Conservation (phyloP, 2,329 filamentous ascomycete species). For the Colletotrichum abscissum region DNA sequence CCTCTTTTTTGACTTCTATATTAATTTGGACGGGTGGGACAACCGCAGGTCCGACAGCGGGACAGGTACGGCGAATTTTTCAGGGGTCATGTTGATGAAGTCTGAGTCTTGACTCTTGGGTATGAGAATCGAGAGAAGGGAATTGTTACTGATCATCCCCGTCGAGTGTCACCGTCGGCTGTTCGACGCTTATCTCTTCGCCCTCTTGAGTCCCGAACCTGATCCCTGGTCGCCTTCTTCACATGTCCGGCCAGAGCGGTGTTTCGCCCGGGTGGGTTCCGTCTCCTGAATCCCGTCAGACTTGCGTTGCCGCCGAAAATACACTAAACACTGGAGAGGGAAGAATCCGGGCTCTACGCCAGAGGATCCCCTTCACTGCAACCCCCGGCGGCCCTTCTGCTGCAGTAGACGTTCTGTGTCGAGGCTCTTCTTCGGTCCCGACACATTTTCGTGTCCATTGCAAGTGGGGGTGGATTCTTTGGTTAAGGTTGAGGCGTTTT, state of each 20-base stretch:
- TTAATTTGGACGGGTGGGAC: slow-evolving; percentile 26
- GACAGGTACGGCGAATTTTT: neutral
- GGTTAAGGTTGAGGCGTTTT: slow-evolving; percentile 1
- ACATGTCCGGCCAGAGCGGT: slow-evolving; percentile 29
- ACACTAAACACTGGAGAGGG: neutral
- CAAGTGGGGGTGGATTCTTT: neutral
- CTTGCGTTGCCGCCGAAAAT: neutral
- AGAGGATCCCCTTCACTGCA: neutral
- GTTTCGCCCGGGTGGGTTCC: slow-evolving; percentile 29
- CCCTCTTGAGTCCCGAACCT: neutral
- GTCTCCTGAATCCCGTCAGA: slow-evolving; percentile 18
- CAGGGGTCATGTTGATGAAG: neutral
- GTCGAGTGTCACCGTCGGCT: neutral
- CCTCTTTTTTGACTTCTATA: slow-evolving; percentile 31
- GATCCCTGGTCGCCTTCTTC: slow-evolving; percentile 11
- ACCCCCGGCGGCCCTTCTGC: slow-evolving; percentile 15
- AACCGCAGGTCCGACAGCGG: slow-evolving; percentile 14
- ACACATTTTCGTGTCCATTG: slow-evolving; percentile 27
- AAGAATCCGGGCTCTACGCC: neutral
- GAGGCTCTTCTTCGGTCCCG: slow-evolving; percentile 10
- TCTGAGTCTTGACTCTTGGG: neutral
- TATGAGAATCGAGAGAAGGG: neutral
- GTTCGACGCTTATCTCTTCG: neutral
- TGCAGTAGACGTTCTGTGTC: slow-evolving; percentile 17
- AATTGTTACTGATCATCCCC: no score